Conservation (phyloP, 768 basidiomycete species). For the Phaeotremella fagi region DNA sequence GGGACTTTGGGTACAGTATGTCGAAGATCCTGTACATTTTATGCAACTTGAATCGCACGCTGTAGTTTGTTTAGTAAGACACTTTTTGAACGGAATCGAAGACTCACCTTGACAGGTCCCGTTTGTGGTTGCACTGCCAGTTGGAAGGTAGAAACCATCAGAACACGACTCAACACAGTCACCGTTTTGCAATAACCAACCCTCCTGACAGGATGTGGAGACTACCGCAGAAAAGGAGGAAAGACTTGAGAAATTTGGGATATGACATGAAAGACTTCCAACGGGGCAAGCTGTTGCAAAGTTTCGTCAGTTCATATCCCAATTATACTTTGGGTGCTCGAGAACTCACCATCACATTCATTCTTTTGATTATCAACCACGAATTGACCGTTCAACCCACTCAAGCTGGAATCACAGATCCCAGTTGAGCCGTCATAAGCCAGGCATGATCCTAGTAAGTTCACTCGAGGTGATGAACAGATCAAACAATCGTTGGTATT, state of each 20-base stretch:
- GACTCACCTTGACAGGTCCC: constrained; percentile 45
- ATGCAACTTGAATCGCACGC: constrained; percentile 39
- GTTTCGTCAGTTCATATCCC: background rate
- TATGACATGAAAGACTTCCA: constrained; percentile 36
- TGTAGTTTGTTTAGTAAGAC: constrained; percentile 1
- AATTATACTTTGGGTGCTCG: background rate
- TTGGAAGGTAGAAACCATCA: constrained; percentile 32
- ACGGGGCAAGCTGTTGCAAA: constrained; percentile 34
- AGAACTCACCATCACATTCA: constrained; percentile 39
- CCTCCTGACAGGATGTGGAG: constrained; percentile 42
- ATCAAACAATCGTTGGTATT: constrained; percentile 35
- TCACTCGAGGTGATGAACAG: constrained; percentile 40
- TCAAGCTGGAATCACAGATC: constrained; percentile 36
- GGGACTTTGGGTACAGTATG: constrained; percentile 36
- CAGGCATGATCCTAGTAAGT: constrained; percentile 37
- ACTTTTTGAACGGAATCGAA: background rate
- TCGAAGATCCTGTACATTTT: constrained; percentile 29
- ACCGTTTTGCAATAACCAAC: constrained; percentile 36
- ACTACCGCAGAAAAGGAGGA: constrained; percentile 9
- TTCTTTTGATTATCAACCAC: constrained; percentile 35
- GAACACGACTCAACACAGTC: constrained; percentile 33
- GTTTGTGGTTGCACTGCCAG: constrained; percentile 21
- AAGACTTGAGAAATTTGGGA: constrained; percentile 36
- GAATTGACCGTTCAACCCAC: constrained; percentile 30
- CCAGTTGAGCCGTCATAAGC: constrained; percentile 33